Evolutionary conservation across 805 yeast species (phyloP).

Genomic region (Vanderwaltozyma polyspora): DNA sequence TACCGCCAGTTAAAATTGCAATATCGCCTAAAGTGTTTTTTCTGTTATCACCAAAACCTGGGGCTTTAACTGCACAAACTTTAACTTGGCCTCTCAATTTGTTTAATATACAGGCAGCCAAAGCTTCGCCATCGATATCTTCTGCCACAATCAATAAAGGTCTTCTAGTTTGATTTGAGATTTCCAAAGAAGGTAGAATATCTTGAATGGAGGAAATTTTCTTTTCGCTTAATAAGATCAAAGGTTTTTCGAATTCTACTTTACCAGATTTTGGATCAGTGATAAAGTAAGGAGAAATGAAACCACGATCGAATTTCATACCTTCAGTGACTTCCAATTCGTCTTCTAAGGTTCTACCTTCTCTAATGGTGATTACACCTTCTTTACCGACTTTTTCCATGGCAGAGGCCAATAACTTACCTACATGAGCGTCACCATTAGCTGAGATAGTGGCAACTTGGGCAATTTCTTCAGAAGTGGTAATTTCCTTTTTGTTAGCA

Average conservation of each 20-base stretch:
- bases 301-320: slow-evolving; percentile 97
- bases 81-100: slow-evolving; percentile 97
- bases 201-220: slow-evolving; percentile 85
- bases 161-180: slow-evolving; percentile 86
- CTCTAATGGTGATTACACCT: slow-evolving; percentile 96
- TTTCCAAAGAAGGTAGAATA: slow-evolving; percentile 82
- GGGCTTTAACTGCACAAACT: slow-evolving; percentile 95
- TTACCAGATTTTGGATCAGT: slow-evolving; percentile 87
- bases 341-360: slow-evolving; percentile 93
- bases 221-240: slow-evolving; percentile 81
- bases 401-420: slow-evolving; percentile 82
- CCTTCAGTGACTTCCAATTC: slow-evolving; percentile 96
- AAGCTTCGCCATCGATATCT: slow-evolving; percentile 95
- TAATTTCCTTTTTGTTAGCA: slow-evolving; percentile 80
- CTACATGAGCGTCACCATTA: slow-evolving; percentile 90
- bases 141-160: slow-evolving; percentile 90
- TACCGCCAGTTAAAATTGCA: slow-evolving; percentile 91
- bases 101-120: slow-evolving; percentile 95
- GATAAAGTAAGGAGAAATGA: slow-evolving; percentile 91
- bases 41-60: slow-evolving; percentile 98
- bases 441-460: slow-evolving; percentile 98
- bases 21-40: slow-evolving; percentile 92
- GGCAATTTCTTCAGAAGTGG: slow-evolving; percentile 89
- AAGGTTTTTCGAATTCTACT: slow-evolving; percentile 91
- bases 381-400: slow-evolving; percentile 99